Conservation (phyloP, 768 basidiomycete species). For the Amanita jacksonii region DNA sequence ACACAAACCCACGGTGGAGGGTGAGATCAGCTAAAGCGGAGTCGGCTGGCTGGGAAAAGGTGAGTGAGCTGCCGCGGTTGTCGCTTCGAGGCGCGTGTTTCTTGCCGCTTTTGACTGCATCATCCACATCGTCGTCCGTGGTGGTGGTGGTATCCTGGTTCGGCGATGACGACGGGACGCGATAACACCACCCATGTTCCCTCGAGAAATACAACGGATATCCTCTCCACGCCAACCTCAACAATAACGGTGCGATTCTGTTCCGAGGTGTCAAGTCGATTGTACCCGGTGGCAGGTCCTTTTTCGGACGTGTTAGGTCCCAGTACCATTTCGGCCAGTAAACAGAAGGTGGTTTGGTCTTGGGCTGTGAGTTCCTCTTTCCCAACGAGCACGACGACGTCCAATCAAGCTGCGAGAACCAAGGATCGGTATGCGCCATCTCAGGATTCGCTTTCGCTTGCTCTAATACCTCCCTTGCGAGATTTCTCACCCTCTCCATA, state of each 20-base stretch:
- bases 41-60: slow-evolving; percentile 59
- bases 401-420: slow-evolving; percentile 67
- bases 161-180: slow-evolving; percentile 56
- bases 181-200: slow-evolving; percentile 87
- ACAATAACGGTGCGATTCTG: slow-evolving; percentile 73
- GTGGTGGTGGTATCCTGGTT: background rate
- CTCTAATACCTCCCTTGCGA: background rate
- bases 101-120: too few relatives aligned
- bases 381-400: too few relatives aligned
- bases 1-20: slow-evolving; percentile 43
- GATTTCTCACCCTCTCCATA: background rate
- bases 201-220: slow-evolving; percentile 81
- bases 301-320: slow-evolving; percentile 74
- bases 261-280: slow-evolving; percentile 83
- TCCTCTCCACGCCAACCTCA: slow-evolving; percentile 81
- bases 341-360: slow-evolving; percentile 35
- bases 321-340: slow-evolving; percentile 98
- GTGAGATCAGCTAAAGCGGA: slow-evolving; percentile 40
- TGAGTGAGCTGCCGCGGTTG: slow-evolving; percentile 24
- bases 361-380: slow-evolving; percentile 14
- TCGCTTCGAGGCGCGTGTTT: too few relatives aligned
- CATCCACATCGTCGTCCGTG: background rate
- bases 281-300: slow-evolving; percentile 53
- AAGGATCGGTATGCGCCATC: slow-evolving; percentile 34
- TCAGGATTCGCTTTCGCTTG: background rate